Evolutionary conservation across 2,329 filamentous ascomycete genomes (phyloP), one percentile per base, ranked within the genome.

Genomic region (Aciculosporium take): DNA sequence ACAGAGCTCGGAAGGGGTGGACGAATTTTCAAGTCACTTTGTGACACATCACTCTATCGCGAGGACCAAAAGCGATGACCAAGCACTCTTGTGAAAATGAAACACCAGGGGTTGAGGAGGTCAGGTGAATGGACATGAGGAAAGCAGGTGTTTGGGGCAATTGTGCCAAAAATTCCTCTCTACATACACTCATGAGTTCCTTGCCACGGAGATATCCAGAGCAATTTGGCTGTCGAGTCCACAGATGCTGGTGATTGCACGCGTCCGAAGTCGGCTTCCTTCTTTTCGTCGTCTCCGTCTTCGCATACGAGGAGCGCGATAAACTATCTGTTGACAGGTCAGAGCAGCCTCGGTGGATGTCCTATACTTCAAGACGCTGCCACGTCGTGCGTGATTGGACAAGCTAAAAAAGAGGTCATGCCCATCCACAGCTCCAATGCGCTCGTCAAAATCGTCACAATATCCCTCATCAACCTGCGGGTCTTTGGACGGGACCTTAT

Each of bases 321-420:
- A 40, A 4, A 49, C 45, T n/a, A 49, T 28, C 13, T 33, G 34
- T 7, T 45, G 40, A 29, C 48, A 46, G 5, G 46, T 37, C 21
- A 48, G 36, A 13, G 48, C 46, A 25, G 42, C 40, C 31, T 49
- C 45, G 7, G 42, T 39, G 17, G 47, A 45, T 9, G 44, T 40
- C 20, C 33, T 36, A 18, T 45, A 48, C 10, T 24, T 25, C 28
- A 48, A 28, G 7, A 39, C 29, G n/a, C 42, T 37, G 20, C 39
- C 42, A 29, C 31, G 34, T 8, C 40, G 39, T n/a, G 42, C 32
- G 20, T 38, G 27, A 12, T 30, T 31, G 8, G 43, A 21, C n/a
- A 36, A n/a, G 10, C 40, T 42, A 18, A 17, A 34, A 13, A 45
- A 31, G 5, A 42, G 23, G 8, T 24, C 23, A 21, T 15, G 35